Percentiles rank a stretch among this genome's conserved stretches.
These are phyloP conservation scores for Monilinia polystroma DNA, from an alignment of 2,329 filamentous ascomycete species.

Conservation along the genomic window DNA sequence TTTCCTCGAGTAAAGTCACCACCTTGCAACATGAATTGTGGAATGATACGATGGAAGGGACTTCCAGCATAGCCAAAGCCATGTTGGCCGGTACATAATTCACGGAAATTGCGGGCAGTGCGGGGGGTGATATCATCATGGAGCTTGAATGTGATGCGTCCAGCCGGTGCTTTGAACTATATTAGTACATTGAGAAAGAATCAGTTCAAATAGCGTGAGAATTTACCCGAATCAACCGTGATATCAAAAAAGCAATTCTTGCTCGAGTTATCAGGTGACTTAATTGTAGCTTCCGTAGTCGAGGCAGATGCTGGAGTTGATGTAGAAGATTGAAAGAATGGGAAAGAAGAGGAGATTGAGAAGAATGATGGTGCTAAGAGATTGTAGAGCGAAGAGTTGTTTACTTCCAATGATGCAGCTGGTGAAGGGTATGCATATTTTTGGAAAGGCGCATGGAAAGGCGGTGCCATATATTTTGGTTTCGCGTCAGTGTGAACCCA, in stretches of 20 bases:
- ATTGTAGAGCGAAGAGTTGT: constrained; percentile 16
- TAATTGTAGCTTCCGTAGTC: background rate
- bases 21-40: constrained; percentile 91
- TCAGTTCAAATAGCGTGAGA: too few relatives aligned
- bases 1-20: constrained; percentile 93
- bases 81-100: constrained; percentile 80
- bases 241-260: constrained; percentile 22
- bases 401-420: background rate
- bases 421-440: constrained; percentile 11
- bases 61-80: constrained; percentile 82
- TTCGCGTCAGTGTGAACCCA: constrained; percentile 14
- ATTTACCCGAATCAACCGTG: constrained; percentile 14
- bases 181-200: background rate
- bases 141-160: constrained; percentile 87
- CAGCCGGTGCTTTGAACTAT: constrained; percentile 40
- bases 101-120: constrained; percentile 94
- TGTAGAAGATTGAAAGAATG: constrained; percentile 11
- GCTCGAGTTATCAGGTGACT: background rate
- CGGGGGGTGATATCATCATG: constrained; percentile 80
- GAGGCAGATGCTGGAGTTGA: background rate
- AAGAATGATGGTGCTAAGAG: constrained; percentile 18
- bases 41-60: constrained; percentile 90
- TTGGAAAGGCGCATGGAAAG: constrained; percentile 5
- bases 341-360: constrained; percentile 13
- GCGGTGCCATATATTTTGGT: constrained; percentile 11